Evolutionary conservation across 805 yeast genomes (phyloP).

Genomic region (Hanseniaspora taiwanica): DNA sequence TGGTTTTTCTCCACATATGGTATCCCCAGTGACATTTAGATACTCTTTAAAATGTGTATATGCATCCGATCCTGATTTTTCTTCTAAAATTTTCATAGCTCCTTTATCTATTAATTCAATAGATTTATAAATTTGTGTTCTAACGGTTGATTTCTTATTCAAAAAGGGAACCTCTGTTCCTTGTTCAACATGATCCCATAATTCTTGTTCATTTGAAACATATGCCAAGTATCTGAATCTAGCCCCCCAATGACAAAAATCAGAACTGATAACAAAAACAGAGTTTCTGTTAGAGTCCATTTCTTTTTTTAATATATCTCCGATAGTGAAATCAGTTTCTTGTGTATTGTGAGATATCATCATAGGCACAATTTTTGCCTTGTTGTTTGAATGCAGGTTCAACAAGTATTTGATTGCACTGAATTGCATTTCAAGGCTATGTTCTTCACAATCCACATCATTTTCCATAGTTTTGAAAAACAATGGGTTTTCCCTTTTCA

Average conservation of each 20-base stretch:
- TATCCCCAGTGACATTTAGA: slow-evolving; percentile 60
- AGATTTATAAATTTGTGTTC: slow-evolving; percentile 50
- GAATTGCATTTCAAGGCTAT: slow-evolving; percentile 88
- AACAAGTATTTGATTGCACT: slow-evolving; percentile 31
- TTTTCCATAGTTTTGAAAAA: slow-evolving; percentile 43
- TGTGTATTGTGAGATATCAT: slow-evolving; percentile 55
- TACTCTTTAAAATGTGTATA: slow-evolving; percentile 53
- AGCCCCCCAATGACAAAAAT: slow-evolving; percentile 91
- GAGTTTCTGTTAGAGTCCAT: slow-evolving; percentile 42
- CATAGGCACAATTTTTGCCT: slow-evolving; percentile 57
- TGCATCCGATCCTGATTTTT: slow-evolving; percentile 36
- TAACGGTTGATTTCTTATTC: neutral
- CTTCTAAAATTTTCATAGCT: slow-evolving; percentile 44
- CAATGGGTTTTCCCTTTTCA: slow-evolving; percentile 24
- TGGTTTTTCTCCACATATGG: slow-evolving; percentile 89
- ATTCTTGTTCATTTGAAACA: neutral
- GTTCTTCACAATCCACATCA: slow-evolving; percentile 69
- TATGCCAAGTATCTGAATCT: slow-evolving; percentile 36
- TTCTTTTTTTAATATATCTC: slow-evolving; percentile 37
- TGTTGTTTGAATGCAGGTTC: neutral
- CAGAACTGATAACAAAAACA: slow-evolving; percentile 65
- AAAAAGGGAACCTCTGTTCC: neutral
- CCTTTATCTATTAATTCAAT: slow-evolving; percentile 59
- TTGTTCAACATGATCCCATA: neutral
- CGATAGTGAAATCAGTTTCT: slow-evolving; percentile 31